phyloP scores from a whole-genome alignment of 2,329 filamentous ascomycete genomes.

The Thielaviopsis populi region DNA sequence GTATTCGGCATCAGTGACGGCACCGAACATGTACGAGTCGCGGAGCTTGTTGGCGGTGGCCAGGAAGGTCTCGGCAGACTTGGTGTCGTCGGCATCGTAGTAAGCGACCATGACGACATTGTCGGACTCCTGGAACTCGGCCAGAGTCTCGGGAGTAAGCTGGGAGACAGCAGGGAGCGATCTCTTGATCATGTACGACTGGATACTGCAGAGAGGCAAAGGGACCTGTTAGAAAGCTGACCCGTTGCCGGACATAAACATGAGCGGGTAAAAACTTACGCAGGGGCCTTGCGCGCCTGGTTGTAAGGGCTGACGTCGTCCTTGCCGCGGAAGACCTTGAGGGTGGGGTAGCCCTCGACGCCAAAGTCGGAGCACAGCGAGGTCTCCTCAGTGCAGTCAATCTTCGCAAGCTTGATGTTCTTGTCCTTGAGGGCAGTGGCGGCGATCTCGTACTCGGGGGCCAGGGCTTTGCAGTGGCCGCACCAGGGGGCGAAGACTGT shows the following conservation, averaged over 20 bases:
- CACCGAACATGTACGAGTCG: slow-evolving; percentile 85
- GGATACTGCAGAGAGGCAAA: slow-evolving; percentile 32
- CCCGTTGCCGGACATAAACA: neutral
- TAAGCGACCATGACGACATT: slow-evolving; percentile 91
- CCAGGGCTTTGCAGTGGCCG: slow-evolving; percentile 96
- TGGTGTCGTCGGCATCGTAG: slow-evolving; percentile 65
- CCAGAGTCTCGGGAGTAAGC: slow-evolving; percentile 65
- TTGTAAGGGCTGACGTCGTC: slow-evolving; percentile 71
- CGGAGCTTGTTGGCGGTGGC: slow-evolving; percentile 60
- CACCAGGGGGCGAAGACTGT: slow-evolving; percentile 91
- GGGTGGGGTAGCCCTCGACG: slow-evolving; percentile 94
- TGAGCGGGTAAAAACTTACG: slow-evolving; percentile 32
- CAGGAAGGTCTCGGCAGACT: slow-evolving; percentile 72
- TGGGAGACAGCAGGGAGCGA: slow-evolving; percentile 80
- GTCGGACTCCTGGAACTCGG: slow-evolving; percentile 95
- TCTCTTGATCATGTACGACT: slow-evolving; percentile 96
- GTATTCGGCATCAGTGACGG: slow-evolving; percentile 65
- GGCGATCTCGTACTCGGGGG: slow-evolving; percentile 78
- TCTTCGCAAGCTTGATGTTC: slow-evolving; percentile 69
- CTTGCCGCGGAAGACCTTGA: slow-evolving; percentile 93
- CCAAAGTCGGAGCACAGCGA: slow-evolving; percentile 82
- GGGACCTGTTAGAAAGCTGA: slow-evolving; percentile 2
- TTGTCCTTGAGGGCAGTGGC: slow-evolving; percentile 76
- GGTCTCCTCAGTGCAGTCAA: slow-evolving; percentile 89
- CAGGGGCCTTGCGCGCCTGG: slow-evolving; percentile 76